These are phyloP conservation scores for Colletotrichum destructivum DNA, from an alignment of 2,329 filamentous ascomycete species.

Conservation along the genomic window DNA sequence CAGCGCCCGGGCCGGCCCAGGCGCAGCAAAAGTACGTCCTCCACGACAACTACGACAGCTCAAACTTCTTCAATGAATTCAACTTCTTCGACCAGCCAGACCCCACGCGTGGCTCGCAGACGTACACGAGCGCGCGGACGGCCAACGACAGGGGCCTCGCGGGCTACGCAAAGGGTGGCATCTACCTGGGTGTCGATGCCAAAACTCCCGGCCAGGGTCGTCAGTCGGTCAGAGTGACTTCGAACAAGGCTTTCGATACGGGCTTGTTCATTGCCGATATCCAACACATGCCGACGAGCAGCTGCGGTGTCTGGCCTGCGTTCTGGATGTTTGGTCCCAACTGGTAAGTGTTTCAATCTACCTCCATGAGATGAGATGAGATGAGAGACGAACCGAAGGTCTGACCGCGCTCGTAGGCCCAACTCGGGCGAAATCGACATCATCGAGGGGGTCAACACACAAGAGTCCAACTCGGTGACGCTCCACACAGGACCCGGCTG, in stretches of 20 bases:
- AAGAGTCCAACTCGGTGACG: conserved; percentile 72
- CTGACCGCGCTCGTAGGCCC: conserved; percentile 56
- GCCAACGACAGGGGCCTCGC: conserved; percentile 74
- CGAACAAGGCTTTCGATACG: conserved; percentile 75
- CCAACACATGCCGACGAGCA: conserved; percentile 80
- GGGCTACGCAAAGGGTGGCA: conserved; percentile 65
- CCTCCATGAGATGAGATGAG: not conserved
- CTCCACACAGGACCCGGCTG: conserved; percentile 78
- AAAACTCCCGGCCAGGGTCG: conserved; percentile 74
- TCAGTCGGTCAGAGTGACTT: conserved; percentile 78
- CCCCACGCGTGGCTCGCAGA: conserved; percentile 82
- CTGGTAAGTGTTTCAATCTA: conserved; percentile 64
- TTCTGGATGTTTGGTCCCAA: conserved; percentile 78
- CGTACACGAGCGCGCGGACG: conserved; percentile 73
- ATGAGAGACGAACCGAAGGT: not conserved
- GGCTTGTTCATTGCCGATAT: conserved; percentile 83
- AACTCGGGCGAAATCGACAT: conserved; percentile 82
- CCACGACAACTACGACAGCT: conserved; percentile 62
- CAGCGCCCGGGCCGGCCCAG: conserved; percentile 45
- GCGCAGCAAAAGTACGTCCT: conserved; percentile 58
- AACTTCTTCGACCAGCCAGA: conserved; percentile 72
- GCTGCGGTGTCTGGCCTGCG: conserved; percentile 83
- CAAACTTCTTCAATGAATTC: conserved; percentile 71
- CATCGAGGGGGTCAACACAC: conserved; percentile 81
- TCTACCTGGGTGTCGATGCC: conserved; percentile 81